These are phyloP conservation scores for Solanum chiquidenum DNA, from an alignment of 257 asterid species.

Conservation along the genomic window DNA sequence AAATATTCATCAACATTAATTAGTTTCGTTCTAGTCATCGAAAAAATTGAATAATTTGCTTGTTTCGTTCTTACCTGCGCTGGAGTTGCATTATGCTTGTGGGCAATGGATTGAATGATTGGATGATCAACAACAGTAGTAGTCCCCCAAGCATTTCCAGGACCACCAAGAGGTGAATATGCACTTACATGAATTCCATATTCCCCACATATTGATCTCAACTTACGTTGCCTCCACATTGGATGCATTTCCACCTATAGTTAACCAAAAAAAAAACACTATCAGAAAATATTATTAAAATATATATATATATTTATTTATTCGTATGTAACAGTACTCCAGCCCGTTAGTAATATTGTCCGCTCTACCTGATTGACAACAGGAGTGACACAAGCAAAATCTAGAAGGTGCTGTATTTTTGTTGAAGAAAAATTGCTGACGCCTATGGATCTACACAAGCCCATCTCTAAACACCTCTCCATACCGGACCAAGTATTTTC, in stretches of 20 bases:
- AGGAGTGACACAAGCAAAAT: constrained; percentile 45
- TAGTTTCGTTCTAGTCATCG: not conserved
- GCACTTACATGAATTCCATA: constrained; percentile 63
- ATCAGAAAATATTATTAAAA: not conserved
- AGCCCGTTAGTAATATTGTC: no score
- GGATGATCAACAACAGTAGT: constrained; percentile 56
- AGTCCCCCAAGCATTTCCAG: constrained; percentile 82
- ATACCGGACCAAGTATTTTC: constrained; percentile 64
- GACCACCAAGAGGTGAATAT: constrained; percentile 74
- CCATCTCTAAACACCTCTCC: constrained; percentile 70
- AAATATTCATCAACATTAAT: not conserved
- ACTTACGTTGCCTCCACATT: constrained; percentile 75
- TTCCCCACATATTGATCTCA: constrained; percentile 40
- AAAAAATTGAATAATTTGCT: not conserved
- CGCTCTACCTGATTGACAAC: constrained; percentile 56
- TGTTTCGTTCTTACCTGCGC: constrained; percentile 41
- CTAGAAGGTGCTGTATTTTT: constrained; percentile 36
- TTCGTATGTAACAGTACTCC: not conserved
- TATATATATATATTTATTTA: no score
- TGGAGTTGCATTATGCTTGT: constrained; percentile 51
- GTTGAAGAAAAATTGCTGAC: constrained; percentile 70
- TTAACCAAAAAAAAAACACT: not conserved
- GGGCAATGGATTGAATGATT: constrained; percentile 44
- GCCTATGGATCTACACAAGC: constrained; percentile 61
- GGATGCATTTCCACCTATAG: constrained; percentile 89